phyloP scores from a whole-genome alignment of 2,329 filamentous ascomycete genomes.

The Cryphonectria carpinicola region DNA sequence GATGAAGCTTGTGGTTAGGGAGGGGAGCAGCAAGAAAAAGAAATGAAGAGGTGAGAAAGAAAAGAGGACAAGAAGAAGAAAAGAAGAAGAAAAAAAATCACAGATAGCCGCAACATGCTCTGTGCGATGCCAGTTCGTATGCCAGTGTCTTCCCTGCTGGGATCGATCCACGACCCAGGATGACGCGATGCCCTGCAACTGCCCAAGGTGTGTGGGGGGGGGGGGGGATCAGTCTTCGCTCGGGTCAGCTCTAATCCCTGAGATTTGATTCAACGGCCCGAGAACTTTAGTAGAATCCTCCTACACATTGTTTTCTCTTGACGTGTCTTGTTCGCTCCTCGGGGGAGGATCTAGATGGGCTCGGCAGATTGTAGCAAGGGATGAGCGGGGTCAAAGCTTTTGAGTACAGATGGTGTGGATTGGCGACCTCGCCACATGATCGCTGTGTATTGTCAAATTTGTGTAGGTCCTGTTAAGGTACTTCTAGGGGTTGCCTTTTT shows the following conservation, averaged over 20 bases:
- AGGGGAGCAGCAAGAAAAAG: background rate
- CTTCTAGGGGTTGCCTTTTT: background rate
- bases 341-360: constrained; percentile 4
- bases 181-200: constrained; percentile 13
- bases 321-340: background rate
- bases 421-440: constrained; percentile 1
- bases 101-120: constrained; percentile 25
- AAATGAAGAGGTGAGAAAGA: background rate
- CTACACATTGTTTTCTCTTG: background rate
- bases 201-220: background rate
- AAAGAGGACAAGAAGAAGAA: background rate
- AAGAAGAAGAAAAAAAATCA: background rate
- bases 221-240: background rate
- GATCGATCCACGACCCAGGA: constrained; percentile 20
- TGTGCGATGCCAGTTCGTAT: background rate
- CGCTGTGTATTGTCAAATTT: background rate
- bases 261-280: constrained; percentile 14
- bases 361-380: constrained; percentile 10
- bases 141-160: constrained; percentile 8
- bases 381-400: background rate
- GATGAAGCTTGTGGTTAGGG: background rate
- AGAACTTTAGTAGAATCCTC: background rate
- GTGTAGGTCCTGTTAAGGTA: background rate
- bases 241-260: constrained; percentile 17
- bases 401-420: background rate